Percentiles rank a stretch among this genome's conserved stretches.
Evolutionary conservation across 306 rosid species (phyloP).

Genomic region (Rosa persica): DNA sequence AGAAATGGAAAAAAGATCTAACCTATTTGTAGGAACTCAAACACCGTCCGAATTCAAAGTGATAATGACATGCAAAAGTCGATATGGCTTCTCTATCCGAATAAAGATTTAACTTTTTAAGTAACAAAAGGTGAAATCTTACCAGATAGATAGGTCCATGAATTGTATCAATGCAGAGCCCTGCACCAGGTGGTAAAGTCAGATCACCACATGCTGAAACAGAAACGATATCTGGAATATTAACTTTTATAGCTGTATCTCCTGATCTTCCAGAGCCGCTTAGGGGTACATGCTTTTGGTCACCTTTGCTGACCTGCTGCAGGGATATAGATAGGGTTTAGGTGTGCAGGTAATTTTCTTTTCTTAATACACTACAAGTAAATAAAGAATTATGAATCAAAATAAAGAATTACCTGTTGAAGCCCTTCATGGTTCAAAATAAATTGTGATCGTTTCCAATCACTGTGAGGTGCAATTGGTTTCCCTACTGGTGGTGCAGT

Average conservation of each 20-base stretch:
- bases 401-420: slow-evolving; percentile 58
- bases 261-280: slow-evolving; percentile 52
- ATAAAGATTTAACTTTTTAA: not conserved
- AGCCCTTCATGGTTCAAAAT: slow-evolving; percentile 87
- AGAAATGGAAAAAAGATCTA: not conserved
- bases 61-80: slow-evolving; percentile 8
- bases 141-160: slow-evolving; percentile 86
- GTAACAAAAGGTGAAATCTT: slow-evolving; percentile 28
- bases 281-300: slow-evolving; percentile 50
- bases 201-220: slow-evolving; percentile 95
- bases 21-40: not conserved
- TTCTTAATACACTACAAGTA: not conserved
- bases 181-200: slow-evolving; percentile 97
- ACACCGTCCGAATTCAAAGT: not conserved
- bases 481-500: slow-evolving; percentile 87
- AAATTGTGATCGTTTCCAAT: slow-evolving; percentile 93
- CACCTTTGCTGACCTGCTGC: slow-evolving; percentile 57
- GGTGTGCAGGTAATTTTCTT: not conserved
- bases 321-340: slow-evolving; percentile 10
- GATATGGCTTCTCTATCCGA: not conserved
- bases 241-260: slow-evolving; percentile 64
- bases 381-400: not conserved
- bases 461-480: slow-evolving; percentile 80
- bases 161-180: slow-evolving; percentile 84
- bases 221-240: slow-evolving; percentile 84